Evolutionary conservation across 495 filamentous ascomycete species (phyloP).

Genomic region (Elaphomyces granulatus): DNA sequence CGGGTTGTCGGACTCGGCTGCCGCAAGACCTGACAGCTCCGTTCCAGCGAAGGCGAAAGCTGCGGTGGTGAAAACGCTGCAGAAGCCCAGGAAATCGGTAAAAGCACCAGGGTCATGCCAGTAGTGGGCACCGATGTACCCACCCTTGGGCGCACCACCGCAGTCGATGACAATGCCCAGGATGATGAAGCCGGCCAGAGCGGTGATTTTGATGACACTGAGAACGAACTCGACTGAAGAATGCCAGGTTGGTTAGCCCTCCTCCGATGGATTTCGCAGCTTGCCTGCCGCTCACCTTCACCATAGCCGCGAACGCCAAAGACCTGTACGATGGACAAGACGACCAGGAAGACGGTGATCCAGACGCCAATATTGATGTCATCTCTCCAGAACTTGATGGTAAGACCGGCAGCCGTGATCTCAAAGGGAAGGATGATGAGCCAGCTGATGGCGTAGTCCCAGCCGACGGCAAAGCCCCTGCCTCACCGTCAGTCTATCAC

Average conservation of each 20-base stretch:
- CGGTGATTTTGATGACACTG: constrained; percentile 35
- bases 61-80: constrained; percentile 57
- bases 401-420: constrained; percentile 61
- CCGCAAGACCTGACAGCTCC: constrained; percentile 58
- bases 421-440: constrained; percentile 45
- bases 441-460: constrained; percentile 62
- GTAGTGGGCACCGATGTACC: constrained; percentile 71
- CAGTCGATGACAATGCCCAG: constrained; percentile 54
- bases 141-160: constrained; percentile 58
- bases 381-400: constrained; percentile 58
- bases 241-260: not conserved
- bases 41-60: constrained; percentile 62
- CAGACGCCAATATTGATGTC: constrained; percentile 43
- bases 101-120: constrained; percentile 71
- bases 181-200: constrained; percentile 56
- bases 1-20: constrained; percentile 53
- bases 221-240: constrained; percentile 30
- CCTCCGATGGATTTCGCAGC: not conserved
- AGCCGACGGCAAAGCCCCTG: constrained; percentile 39
- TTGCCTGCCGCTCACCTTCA: constrained; percentile 38
- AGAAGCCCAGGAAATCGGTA: constrained; percentile 56
- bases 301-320: constrained; percentile 56
- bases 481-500: too few species aligned
- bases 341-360: constrained; percentile 48
- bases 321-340: constrained; percentile 25